Base-by-base conservation (phyloP, 139 green algal genomes). In the Pseudopediastrum boryanum region DNA sequence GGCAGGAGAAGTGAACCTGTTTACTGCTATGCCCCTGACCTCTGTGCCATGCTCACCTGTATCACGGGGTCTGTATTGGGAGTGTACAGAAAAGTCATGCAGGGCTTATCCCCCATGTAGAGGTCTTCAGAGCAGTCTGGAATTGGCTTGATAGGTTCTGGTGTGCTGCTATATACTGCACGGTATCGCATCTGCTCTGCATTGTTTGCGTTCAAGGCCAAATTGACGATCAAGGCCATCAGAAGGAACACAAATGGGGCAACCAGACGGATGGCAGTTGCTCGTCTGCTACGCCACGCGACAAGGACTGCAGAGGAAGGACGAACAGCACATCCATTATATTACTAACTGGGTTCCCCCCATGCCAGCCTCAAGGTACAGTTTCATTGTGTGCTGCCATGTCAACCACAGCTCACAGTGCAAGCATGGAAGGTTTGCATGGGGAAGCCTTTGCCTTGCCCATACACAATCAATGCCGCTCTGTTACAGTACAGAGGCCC, bases 191-290 rank as follows among this genome's bases (percentile, higher is more conserved):
- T 44, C 56, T 71, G 63, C 25, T 63, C 36, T 33, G 58, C 38
- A 48, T 82, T 82, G 78, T 92, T 84, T 1, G 84, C 84, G n/a
- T 85, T 50, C 0, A 94, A 33, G 0, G 90, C 89, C n/a, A 88
- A 58, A 69, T 94, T 80, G 3, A 93, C 88, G 0, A 96, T 65
- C 39, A 90, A 89, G 23, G 96, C 87, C 58, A 98, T 87, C 38
- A 98, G 79, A 69, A 98, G 87, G 87, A 98, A 97, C 42, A 98
- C 87, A 69, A 94, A 89, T 2, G 96, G 89, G 0, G 95, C 89
- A 0, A 85, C 46, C 16, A 95, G 42, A 9, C 95, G 88, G 21
- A 98, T 81, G 0, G 89, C 7, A 0, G 93, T 98, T 3, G 95
- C 72, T 0, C 85, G 78, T n/a, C 84, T 66, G 85, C 94, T 98